Percentiles rank a stretch among this genome's conserved stretches.
Conservation (phyloP, 139 green algal species). For the Chlamydomonas applanata region DNA sequence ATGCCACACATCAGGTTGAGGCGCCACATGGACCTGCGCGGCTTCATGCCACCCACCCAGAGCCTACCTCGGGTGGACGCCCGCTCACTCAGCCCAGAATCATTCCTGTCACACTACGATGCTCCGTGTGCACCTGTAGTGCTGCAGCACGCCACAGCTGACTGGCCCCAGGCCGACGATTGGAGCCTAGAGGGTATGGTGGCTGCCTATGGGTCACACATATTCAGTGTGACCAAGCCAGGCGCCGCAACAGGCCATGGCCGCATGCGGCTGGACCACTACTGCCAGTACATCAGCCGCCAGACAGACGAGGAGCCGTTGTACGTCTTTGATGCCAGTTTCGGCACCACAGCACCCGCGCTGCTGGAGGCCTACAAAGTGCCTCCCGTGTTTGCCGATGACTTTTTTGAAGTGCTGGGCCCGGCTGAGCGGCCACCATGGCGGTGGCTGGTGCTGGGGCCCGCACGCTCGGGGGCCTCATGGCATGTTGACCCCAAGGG, state of each 20-base stretch:
- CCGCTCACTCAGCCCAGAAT: not conserved
- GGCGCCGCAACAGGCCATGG: not conserved
- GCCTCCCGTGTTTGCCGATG: constrained; percentile 19
- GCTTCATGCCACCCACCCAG: not conserved
- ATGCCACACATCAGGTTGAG: not conserved
- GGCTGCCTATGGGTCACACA: not conserved
- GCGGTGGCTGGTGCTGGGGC: constrained; percentile 91
- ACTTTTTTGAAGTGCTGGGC: constrained; percentile 2
- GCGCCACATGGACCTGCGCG: constrained; percentile 20
- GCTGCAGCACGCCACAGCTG: not conserved
- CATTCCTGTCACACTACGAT: constrained; percentile 4
- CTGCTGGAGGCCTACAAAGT: constrained; percentile 16
- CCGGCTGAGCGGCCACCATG: constrained; percentile 14
- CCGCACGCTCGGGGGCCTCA: constrained; percentile 58
- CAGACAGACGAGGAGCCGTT: constrained; percentile 67
- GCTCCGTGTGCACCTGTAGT: not conserved
- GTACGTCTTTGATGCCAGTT: constrained; percentile 76
- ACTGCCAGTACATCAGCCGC: constrained; percentile 15
- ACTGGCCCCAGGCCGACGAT: not conserved
- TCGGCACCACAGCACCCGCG: constrained; percentile 27
- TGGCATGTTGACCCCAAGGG: constrained; percentile 85
- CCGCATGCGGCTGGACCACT: constrained; percentile 14
- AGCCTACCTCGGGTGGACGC: not conserved
- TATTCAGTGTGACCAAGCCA: constrained; percentile 3
- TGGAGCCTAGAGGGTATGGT: constrained; percentile 12